Evolutionary conservation across 2,329 filamentous ascomycete species (phyloP).

Genomic region (Chrysoporthe austroafricana): DNA sequence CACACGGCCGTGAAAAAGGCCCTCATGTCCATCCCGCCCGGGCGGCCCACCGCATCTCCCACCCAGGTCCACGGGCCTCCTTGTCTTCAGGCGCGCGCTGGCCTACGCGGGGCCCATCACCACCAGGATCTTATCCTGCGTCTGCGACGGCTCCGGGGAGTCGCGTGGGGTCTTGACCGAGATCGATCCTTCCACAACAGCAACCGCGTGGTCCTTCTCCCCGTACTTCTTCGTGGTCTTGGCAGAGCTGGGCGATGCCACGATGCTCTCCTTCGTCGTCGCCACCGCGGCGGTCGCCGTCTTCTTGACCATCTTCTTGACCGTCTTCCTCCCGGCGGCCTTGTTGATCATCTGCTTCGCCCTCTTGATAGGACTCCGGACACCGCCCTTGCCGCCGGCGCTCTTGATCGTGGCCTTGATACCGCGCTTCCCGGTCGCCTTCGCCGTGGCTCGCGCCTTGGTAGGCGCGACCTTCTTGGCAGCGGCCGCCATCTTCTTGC

Average conservation of each 20-base stretch:
- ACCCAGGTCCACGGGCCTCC: no score
- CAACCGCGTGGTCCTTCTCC: background rate
- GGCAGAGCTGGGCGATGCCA: slow-evolving; percentile 10
- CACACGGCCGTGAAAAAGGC: background rate
- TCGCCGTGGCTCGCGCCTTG: background rate
- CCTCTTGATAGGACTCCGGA: background rate
- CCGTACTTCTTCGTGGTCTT: slow-evolving; percentile 16
- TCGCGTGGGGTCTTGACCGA: slow-evolving; percentile 26
- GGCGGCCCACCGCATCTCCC: background rate
- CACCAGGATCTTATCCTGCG: slow-evolving; percentile 20
- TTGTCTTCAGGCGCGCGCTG: background rate
- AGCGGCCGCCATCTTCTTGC: slow-evolving; percentile 9
- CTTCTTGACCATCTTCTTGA: slow-evolving; percentile 2
- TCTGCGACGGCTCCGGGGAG: slow-evolving; percentile 21
- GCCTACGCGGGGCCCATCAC: background rate
- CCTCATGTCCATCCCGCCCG: background rate
- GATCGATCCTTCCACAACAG: slow-evolving; percentile 21
- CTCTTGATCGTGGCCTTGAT: slow-evolving; percentile 21
- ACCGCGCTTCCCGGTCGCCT: slow-evolving; percentile 4
- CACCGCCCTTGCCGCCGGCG: background rate
- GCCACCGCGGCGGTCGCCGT: background rate
- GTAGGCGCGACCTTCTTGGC: slow-evolving; percentile 11
- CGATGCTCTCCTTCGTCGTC: slow-evolving; percentile 25
- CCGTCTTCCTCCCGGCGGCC: background rate
- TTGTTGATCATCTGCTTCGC: slow-evolving; percentile 17